Base-by-base conservation (phyloP, 495 filamentous ascomycete genomes). In the Trichoderma gamsii region DNA sequence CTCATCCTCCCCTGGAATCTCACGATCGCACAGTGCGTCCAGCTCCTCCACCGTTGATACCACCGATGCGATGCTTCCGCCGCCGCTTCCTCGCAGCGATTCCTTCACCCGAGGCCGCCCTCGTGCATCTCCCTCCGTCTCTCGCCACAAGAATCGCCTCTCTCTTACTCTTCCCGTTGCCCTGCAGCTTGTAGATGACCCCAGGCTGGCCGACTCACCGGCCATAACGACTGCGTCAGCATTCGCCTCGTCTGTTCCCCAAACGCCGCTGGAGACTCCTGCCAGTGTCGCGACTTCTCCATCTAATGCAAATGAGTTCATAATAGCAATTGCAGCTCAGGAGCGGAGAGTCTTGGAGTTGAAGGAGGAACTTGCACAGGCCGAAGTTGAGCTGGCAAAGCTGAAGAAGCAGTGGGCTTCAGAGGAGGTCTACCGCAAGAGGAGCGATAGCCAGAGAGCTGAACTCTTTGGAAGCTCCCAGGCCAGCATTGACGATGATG, bases 291-390 rank as follows among this genome's bases (percentile, higher is more conserved):
- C 82, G 0, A 72, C 76, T 16, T 85, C 84, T 12, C 88, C 90
- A 0, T 81, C 80, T 51, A 92, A 96, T 71, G 80, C 90, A 29
- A 88, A 82, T 71, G 84, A 87, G n/a, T 89, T 97, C 70, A 86
- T 99, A 51, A 91, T 91, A 44, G 90, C 92, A 41, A 88, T 98
- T 67, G 95, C 95, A 16, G 89, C 92, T 6, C 93, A 97, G 77
- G 95, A 99, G 75, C 87, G 95, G n/a, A 87, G 86, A 65, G 94
- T 99, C 7, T 79, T 99, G 52, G 95, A 98, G 80, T 81, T 98
- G 41, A 89, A 88, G 64, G 95, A 98, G 76, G 95, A 97, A 75
- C 82, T 99, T 15, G 76, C 79, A 9, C 88, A 87, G 66, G 93
- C 95, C 12, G 95, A 98, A 73, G 74, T 77, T 4, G 92, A 97